Evolutionary conservation across 2,329 filamentous ascomycete species (phyloP).

Genomic region (Raffaelea ambrosiae): DNA sequence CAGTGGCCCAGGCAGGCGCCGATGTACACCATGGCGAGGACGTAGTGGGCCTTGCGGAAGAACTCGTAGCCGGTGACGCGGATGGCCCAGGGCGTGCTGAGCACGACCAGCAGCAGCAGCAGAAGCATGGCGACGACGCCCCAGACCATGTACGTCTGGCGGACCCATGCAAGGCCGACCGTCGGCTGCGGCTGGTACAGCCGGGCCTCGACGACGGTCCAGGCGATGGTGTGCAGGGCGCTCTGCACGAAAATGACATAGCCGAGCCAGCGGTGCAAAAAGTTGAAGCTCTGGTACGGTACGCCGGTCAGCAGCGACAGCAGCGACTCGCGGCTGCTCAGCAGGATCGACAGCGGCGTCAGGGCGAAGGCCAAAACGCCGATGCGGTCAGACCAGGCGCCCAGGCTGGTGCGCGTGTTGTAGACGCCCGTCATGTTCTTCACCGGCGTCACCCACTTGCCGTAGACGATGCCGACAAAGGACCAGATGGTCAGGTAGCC

Average conservation of each 20-base stretch:
- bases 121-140: constrained; percentile 61
- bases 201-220: constrained; percentile 31
- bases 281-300: constrained; percentile 70
- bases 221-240: constrained; percentile 60
- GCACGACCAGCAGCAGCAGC: constrained; percentile 48
- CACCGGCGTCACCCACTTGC: constrained; percentile 62
- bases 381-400: constrained; percentile 60
- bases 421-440: constrained; percentile 42
- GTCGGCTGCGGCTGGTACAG: constrained; percentile 37
- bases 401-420: constrained; percentile 58
- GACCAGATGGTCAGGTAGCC: constrained; percentile 60
- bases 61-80: constrained; percentile 59
- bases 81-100: constrained; percentile 45
- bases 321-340: constrained; percentile 61
- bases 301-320: constrained; percentile 63
- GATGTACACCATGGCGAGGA: constrained; percentile 65
- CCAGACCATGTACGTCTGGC: constrained; percentile 63
- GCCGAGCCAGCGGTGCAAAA: constrained; percentile 68
- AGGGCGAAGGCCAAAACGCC: constrained; percentile 66
- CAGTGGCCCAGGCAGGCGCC: constrained; percentile 72
- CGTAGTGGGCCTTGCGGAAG: constrained; percentile 66
- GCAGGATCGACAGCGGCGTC: constrained; percentile 59
- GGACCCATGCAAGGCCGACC: constrained; percentile 47
- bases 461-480: constrained; percentile 61
- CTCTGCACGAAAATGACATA: constrained; percentile 64